Evolutionary conservation across 192 early-diverging fungal species (phyloP).

Genomic region (Coemansia aciculifera): DNA sequence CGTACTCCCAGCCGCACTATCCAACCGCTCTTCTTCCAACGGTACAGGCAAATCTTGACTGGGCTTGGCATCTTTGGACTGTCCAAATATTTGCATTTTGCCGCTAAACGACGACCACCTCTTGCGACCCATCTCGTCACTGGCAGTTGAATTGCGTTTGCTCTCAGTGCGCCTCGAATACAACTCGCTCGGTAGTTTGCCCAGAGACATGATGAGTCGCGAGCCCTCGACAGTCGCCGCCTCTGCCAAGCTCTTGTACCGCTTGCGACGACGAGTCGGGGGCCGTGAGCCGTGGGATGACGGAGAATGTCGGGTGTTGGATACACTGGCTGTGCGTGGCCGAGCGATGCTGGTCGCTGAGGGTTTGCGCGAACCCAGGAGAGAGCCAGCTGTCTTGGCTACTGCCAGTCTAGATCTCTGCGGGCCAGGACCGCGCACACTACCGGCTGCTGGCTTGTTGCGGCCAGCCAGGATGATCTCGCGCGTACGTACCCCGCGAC

Average conservation of each 20-base stretch:
- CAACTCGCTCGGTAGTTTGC: slow-evolving; percentile 25
- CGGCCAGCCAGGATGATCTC: slow-evolving; percentile 32
- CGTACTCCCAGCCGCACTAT: slow-evolving; percentile 1
- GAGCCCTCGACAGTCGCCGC: slow-evolving; percentile 42
- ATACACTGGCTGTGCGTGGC: background rate
- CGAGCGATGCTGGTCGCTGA: background rate
- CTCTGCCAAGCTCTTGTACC: slow-evolving; percentile 51
- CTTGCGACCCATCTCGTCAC: background rate
- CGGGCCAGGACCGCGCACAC: background rate
- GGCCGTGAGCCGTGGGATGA: background rate
- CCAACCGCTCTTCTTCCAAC: background rate
- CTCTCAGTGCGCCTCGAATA: slow-evolving; percentile 19
- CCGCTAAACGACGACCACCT: slow-evolving; percentile 24
- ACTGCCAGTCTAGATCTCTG: slow-evolving; percentile 9
- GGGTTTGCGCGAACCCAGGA: slow-evolving; percentile 11
- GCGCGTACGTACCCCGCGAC: slow-evolving; percentile 33
- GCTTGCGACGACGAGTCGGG: slow-evolving; percentile 6
- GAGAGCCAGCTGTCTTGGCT: slow-evolving; percentile 5
- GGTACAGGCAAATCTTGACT: background rate
- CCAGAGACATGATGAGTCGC: slow-evolving; percentile 37
- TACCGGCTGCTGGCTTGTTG: background rate
- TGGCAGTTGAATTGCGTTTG: slow-evolving; percentile 10
- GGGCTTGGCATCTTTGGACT: background rate
- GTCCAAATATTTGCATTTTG: background rate
- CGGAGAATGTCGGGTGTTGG: background rate